Evolutionary conservation across 1,284 basidiomycete species (phyloP).

Genomic region (Wolfiporia cocos): DNA sequence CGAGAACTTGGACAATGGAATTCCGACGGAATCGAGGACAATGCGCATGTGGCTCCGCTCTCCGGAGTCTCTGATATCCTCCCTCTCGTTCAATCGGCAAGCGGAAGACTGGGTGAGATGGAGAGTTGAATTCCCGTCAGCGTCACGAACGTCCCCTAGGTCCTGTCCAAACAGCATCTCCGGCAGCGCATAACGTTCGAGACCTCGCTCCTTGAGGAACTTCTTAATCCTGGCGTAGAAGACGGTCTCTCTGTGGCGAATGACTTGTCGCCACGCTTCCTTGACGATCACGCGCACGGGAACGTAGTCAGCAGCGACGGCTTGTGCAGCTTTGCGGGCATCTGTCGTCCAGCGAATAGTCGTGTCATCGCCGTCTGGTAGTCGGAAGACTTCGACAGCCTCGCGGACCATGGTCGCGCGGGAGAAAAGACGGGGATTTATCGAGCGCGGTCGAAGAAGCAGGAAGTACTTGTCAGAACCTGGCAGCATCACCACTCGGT

Average conservation of each 20-base stretch:
- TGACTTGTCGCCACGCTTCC: background rate
- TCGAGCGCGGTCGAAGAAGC: background rate
- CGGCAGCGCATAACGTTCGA: background rate
- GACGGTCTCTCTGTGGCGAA: background rate
- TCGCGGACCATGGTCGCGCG: background rate
- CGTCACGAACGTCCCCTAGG: background rate
- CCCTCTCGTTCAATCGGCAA: background rate
- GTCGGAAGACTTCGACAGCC: no score
- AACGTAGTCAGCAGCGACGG: no score
- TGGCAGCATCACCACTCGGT: background rate
- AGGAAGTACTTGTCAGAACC: background rate
- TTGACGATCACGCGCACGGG: no score
- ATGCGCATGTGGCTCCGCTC: conserved; percentile 1
- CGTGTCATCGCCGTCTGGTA: no score
- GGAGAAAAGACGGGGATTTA: background rate
- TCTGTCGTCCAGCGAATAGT: background rate
- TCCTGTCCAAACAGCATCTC: background rate
- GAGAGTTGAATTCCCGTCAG: background rate
- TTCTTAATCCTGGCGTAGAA: background rate
- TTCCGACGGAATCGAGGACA: background rate
- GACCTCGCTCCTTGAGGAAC: background rate
- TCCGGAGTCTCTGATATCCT: background rate
- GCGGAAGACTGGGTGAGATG: background rate
- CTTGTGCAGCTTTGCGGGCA: no score
- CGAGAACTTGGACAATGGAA: background rate